Evolutionary conservation across 1,284 basidiomycete genomes (phyloP), one percentile per base, ranked within the genome.

Genomic region (Tilletia indica): DNA sequence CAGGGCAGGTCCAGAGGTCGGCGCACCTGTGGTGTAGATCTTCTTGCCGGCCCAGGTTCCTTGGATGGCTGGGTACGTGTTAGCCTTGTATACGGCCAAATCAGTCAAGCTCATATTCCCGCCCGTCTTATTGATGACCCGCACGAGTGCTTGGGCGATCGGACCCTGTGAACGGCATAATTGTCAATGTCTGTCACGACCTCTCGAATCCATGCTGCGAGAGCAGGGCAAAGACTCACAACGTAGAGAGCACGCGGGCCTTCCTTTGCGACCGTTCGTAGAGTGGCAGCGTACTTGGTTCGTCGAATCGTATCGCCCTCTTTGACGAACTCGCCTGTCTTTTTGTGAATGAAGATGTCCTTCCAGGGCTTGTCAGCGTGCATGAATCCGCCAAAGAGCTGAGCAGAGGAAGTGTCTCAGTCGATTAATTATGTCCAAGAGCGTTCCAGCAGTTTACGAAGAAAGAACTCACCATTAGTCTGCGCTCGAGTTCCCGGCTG

Each of bases 311-410:
- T 77, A 9, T 84, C 79, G n/a, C 83, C 80, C n/a, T 77, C 70
- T 42, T 72, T 70, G 21, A 74, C 73, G 19, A 74, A 49, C 19
- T 71, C 75, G 51, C 84, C 84, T n/a, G 76, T 76, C 84, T 25
- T 45, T 3, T 14, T 21, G 48, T 75, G 63, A 51, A 73, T 34
- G 64, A 77, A 74, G 31, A 75, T 54, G 8, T 71, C 85, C 45
- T 86, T 87, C 93, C 93, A 97, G 73, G 93, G 90, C 0, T 90
- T 87, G 73, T 90, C 87, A n/a, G 87, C 86, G 42, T 92, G 86
- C 89, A 97, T 92, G 76, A 93, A 87, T 66, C 86, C 78, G 9
- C 88, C 83, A 78, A 86, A 68, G 21, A 66, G 14, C 67, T 71
- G 25, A 21, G 38, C 25, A 31, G 25, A 31, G 25, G 25, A 31